Percentiles rank a stretch among this genome's conserved stretches.
Evolutionary conservation across 2,329 filamentous ascomycete genomes (phyloP).

Genomic region (Epichloe aotearoae): DNA sequence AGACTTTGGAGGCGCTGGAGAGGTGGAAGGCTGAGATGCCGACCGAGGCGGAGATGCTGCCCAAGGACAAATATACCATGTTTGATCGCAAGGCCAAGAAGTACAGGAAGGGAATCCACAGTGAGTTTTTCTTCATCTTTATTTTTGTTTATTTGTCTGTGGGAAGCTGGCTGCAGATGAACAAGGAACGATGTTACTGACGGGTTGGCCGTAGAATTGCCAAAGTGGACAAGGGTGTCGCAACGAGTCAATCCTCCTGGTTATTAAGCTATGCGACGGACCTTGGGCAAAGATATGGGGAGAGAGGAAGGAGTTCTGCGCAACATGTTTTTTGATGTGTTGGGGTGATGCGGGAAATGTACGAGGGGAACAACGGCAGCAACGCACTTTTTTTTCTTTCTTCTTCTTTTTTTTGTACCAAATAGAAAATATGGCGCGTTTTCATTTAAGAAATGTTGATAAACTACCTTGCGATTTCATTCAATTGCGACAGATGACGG

Average conservation of each 20-base stretch:
- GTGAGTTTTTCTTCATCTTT: conserved; percentile 37
- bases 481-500: not conserved
- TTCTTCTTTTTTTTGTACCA: not conserved
- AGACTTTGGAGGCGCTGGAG: conserved; percentile 64
- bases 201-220: conserved; percentile 43
- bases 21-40: conserved; percentile 96
- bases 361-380: not conserved
- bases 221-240: conserved; percentile 91
- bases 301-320: not conserved
- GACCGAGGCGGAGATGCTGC: conserved; percentile 85
- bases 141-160: not conserved
- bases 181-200: conserved; percentile 8
- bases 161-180: not conserved
- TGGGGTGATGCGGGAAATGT: not conserved
- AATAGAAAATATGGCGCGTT: not conserved
- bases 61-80: conserved; percentile 94
- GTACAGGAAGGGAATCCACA: conserved; percentile 95
- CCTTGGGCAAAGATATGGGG: not conserved
- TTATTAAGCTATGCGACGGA: conserved; percentile 45
- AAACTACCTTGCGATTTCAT: not conserved
- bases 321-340: not conserved
- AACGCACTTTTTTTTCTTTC: not conserved
- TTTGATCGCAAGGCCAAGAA: conserved; percentile 93
- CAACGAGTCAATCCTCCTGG: conserved; percentile 90
- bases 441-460: not conserved